These are phyloP conservation scores for Boletus rubescentipes DNA, from an alignment of 768 basidiomycete genomes.

Conservation along the genomic window DNA sequence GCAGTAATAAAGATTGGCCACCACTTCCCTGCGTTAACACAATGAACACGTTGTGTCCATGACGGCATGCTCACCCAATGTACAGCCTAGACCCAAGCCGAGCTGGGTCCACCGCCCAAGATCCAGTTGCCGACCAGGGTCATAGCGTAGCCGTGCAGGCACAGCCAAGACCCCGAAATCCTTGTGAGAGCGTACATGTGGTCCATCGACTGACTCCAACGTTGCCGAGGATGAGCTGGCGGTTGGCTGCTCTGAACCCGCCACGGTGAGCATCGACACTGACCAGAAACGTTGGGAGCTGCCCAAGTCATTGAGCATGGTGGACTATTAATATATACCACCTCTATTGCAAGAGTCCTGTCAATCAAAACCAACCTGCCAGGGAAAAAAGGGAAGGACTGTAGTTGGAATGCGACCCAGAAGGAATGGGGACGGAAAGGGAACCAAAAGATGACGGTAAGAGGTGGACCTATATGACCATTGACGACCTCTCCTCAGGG, in stretches of 20 bases:
- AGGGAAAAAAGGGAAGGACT: constrained; percentile 13
- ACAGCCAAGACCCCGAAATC: constrained; percentile 49
- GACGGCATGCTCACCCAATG: constrained; percentile 38
- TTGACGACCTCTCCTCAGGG: constrained; percentile 13
- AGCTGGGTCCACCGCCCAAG: constrained; percentile 41
- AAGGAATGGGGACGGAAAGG: constrained; percentile 6
- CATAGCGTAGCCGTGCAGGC: constrained; percentile 41
- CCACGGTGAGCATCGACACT: constrained; percentile 10
- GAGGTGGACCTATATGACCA: constrained; percentile 5
- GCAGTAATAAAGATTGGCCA: constrained; percentile 78
- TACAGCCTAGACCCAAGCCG: constrained; percentile 48
- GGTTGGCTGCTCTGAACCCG: constrained; percentile 6
- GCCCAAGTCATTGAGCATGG: constrained; percentile 14
- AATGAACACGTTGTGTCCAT: not conserved
- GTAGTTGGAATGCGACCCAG: constrained; percentile 12
- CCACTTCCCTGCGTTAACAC: constrained; percentile 25
- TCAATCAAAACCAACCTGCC: not conserved
- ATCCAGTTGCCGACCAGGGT: constrained; percentile 36
- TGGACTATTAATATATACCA: not conserved
- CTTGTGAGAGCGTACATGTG: constrained; percentile 2
- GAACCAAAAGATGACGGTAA: not conserved
- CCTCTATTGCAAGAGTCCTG: not conserved
- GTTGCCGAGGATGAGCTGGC: not conserved
- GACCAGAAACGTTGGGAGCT: constrained; percentile 15
- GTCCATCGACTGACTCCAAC: not conserved